Evolutionary conservation across 1,284 basidiomycete species (phyloP).

Genomic region (Ganoderma lucidum): DNA sequence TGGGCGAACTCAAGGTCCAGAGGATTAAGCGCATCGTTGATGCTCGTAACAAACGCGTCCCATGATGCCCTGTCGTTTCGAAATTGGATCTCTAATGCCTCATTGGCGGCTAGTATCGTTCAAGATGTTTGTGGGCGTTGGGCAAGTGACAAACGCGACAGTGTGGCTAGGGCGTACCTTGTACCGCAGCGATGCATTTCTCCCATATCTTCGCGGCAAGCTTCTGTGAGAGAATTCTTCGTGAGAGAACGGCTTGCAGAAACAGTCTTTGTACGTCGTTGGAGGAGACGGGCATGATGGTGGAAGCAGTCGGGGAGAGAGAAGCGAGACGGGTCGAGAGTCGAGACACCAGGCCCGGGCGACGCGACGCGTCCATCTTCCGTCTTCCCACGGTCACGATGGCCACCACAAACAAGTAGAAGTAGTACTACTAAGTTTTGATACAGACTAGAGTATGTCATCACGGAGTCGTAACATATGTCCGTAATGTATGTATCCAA

Average conservation of each 20-base stretch:
- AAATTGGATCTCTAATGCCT: constrained; percentile 55
- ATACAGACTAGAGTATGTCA: constrained; percentile 27
- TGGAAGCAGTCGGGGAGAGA: constrained; percentile 25
- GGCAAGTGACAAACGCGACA: constrained; percentile 4
- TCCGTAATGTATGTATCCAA: constrained; percentile 26
- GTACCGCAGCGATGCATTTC: constrained; percentile 70
- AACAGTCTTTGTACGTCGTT: constrained; percentile 78
- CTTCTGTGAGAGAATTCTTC: constrained; percentile 66
- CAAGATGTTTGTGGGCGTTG: not conserved
- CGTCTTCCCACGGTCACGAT: constrained; percentile 26
- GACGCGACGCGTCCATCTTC: constrained; percentile 37
- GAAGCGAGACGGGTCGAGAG: constrained; percentile 22
- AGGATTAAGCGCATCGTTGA: constrained; percentile 69
- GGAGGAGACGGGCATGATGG: constrained; percentile 49
- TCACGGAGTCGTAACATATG: constrained; percentile 25
- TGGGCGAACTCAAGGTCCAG: constrained; percentile 77
- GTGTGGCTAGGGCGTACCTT: constrained; percentile 48
- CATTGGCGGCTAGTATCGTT: constrained; percentile 53
- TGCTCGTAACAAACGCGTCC: constrained; percentile 62
- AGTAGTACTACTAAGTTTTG: not conserved
- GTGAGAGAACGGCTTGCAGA: constrained; percentile 78
- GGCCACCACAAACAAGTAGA: not conserved
- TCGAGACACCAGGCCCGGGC: not conserved
- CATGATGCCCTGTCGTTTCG: constrained; percentile 57
- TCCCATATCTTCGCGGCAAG: constrained; percentile 72